Percentiles rank a stretch among this genome's conserved stretches.
These are phyloP conservation scores for Brachypodium distachyon DNA, from an alignment of 202 grass and related monocot species.

Conservation along the genomic window DNA sequence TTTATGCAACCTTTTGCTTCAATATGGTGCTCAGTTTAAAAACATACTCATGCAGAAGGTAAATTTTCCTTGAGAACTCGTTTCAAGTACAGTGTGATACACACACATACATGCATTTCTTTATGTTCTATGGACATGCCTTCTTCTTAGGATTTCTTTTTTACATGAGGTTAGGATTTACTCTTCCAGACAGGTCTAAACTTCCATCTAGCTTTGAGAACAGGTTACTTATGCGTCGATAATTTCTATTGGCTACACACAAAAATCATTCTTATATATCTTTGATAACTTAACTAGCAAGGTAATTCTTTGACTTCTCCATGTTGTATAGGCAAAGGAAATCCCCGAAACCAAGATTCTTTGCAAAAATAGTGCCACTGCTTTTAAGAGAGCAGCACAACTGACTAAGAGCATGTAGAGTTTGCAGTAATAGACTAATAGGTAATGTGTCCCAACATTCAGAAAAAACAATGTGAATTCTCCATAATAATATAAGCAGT, in stretches of 20 bases:
- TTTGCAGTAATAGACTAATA: not conserved
- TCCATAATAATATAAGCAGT: not conserved
- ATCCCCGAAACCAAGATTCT: not conserved
- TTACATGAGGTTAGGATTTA: not conserved
- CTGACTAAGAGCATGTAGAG: not conserved
- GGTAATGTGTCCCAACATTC: not conserved
- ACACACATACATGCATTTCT: not conserved
- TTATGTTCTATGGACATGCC: not conserved
- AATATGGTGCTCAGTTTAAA: not conserved
- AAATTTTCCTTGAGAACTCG: not conserved
- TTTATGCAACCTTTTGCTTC: not conserved
- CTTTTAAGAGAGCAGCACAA: not conserved
- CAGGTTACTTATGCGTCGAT: not conserved
- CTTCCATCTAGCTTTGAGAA: not conserved
- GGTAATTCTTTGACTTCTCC: not conserved
- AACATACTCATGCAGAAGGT: not conserved
- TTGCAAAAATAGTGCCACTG: not conserved
- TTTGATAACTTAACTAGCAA: not conserved
- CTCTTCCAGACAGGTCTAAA: not conserved
- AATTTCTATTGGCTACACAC: not conserved
- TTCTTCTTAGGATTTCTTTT: not conserved
- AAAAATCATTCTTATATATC: not conserved
- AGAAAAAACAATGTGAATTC: not conserved
- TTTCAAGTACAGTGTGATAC: not conserved
- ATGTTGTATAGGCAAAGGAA: not conserved